phyloP scores from a whole-genome alignment of 768 basidiomycete genomes.

The Leccinum ochraceum region DNA sequence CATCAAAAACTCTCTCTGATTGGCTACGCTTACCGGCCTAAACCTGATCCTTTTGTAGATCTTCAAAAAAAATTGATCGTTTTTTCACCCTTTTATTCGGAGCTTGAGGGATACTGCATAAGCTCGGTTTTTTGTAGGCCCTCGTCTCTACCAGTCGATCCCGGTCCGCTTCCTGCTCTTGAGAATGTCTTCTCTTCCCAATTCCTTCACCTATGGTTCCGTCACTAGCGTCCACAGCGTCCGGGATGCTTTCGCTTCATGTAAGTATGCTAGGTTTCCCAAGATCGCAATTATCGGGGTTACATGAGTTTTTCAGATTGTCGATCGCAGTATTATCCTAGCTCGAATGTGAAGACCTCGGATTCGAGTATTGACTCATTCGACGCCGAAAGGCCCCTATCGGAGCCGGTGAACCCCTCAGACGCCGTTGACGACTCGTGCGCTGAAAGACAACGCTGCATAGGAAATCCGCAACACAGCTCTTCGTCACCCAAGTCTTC shows the following conservation, averaged over 20 bases:
- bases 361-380: constrained; percentile 42
- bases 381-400: constrained; percentile 32
- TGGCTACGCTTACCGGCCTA: constrained; percentile 3
- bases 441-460: constrained; percentile 11
- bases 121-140: not conserved
- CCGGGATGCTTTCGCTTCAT: constrained; percentile 60
- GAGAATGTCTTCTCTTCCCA: constrained; percentile 51
- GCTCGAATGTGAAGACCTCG: constrained; percentile 54
- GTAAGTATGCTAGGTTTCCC: constrained; percentile 36
- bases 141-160: not conserved
- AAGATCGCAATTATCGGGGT: not conserved
- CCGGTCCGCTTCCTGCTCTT: not conserved
- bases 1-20: constrained; percentile 6
- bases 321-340: constrained; percentile 66
- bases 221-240: constrained; percentile 50
- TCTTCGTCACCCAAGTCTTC: constrained; percentile 13
- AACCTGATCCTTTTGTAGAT: constrained; percentile 1
- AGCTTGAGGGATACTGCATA: constrained; percentile 5
- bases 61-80: not conserved
- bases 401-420: constrained; percentile 2
- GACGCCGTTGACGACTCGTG: not conserved
- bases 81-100: not conserved
- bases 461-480: not conserved
- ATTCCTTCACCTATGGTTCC: constrained; percentile 47
- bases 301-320: constrained; percentile 47